Evolutionary conservation across 176 grass and related monocot genomes (phyloP).

Genomic region (Juncus inflexus): DNA sequence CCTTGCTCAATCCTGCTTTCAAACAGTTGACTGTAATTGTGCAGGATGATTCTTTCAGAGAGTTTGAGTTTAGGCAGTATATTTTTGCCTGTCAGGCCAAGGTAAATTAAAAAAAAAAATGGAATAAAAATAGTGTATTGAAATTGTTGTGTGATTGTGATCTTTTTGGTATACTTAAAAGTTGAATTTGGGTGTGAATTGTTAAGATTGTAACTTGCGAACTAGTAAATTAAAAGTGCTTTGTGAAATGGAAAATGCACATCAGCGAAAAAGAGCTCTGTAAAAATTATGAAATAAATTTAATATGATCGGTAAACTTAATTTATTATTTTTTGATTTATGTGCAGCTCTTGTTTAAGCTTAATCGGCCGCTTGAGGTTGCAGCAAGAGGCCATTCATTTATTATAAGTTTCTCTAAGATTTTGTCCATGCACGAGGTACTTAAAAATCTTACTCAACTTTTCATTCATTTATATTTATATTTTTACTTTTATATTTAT

Average conservation of each 20-base stretch:
- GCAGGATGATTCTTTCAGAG: constrained; percentile 86
- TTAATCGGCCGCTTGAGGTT: constrained; percentile 74
- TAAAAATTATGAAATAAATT: too few species aligned
- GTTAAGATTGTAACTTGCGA: too few species aligned
- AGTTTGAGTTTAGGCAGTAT: constrained; percentile 99
- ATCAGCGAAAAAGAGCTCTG: too few species aligned
- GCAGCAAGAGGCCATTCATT: constrained; percentile 87
- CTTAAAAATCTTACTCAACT: constrained; percentile 27
- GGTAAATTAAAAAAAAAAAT: constrained; percentile 31
- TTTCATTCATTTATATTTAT: constrained; percentile 20
- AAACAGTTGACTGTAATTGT: constrained; percentile 88
- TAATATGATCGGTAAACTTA: too few species aligned
- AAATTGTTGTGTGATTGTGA: constrained; percentile 2
- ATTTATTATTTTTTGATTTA: constrained; percentile 27
- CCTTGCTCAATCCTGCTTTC: constrained; percentile 75
- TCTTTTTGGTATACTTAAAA: neutral
- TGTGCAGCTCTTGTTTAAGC: constrained; percentile 90
- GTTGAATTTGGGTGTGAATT: too few species aligned
- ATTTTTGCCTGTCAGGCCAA: constrained; percentile 98
- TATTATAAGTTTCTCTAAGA: constrained; percentile 87
- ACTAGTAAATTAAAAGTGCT: too few species aligned
- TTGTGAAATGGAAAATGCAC: too few species aligned
- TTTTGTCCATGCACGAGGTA: constrained; percentile 83
- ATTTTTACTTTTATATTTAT: constrained; percentile 23
- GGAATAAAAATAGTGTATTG: neutral